Percentiles rank a stretch among this genome's conserved stretches.
These are phyloP conservation scores for Carex littledalei DNA, from an alignment of 176 grass and related monocot genomes.

Conservation along the genomic window DNA sequence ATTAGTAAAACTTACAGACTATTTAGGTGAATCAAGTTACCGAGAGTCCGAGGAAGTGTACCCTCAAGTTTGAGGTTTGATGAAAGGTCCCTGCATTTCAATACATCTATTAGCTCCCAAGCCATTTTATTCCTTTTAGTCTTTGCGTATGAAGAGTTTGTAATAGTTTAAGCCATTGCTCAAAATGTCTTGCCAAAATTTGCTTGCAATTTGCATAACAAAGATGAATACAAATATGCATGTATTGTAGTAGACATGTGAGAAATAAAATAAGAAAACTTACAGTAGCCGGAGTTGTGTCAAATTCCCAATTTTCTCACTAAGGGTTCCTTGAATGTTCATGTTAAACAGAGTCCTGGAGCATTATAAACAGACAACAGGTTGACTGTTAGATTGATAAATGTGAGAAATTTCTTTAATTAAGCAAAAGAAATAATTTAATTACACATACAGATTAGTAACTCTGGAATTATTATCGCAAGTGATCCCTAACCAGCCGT, in stretches of 20 bases:
- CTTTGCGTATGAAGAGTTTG: background rate
- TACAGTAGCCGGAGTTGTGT: slow-evolving; percentile 44
- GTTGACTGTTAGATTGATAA: background rate
- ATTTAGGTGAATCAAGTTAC: slow-evolving; percentile 48
- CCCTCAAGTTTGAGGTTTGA: slow-evolving; percentile 41
- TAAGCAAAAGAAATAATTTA: background rate
- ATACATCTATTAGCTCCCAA: background rate
- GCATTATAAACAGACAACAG: background rate
- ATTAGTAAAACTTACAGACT: slow-evolving; percentile 39
- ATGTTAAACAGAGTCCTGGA: slow-evolving; percentile 62
- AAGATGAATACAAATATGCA: background rate
- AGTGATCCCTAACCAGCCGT: slow-evolving; percentile 45
- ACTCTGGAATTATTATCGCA: slow-evolving; percentile 53
- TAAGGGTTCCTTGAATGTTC: slow-evolving; percentile 44
- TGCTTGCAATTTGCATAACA: background rate
- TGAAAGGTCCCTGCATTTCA: slow-evolving; percentile 65
- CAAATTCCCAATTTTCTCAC: slow-evolving; percentile 52
- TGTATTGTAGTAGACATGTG: no score
- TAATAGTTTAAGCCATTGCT: background rate
- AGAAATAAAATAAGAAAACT: slow-evolving; percentile 26
- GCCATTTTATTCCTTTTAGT: no score
- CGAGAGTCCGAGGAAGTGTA: slow-evolving; percentile 40
- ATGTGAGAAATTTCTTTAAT: background rate
- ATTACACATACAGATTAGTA: slow-evolving; percentile 49
- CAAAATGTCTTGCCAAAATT: background rate